A percentile compares a stretch with the other conserved stretches of the same genome.
phyloP scores from a whole-genome alignment of 2,329 filamentous ascomycete genomes.

The Fusarium sp. region DNA sequence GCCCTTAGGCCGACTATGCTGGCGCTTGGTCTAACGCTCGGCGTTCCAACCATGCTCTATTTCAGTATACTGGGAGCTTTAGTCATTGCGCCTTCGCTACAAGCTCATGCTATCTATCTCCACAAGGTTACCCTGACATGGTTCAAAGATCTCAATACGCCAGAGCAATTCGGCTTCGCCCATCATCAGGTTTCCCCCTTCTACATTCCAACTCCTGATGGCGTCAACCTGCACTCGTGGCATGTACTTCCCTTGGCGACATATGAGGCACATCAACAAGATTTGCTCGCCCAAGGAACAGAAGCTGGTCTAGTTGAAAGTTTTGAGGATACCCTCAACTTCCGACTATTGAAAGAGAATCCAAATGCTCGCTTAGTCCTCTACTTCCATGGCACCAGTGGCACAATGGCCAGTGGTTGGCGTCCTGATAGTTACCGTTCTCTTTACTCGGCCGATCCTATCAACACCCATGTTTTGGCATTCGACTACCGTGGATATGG shows the following conservation, averaged over 20 bases:
- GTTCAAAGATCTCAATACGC: slow-evolving; percentile 65
- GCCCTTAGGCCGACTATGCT: slow-evolving; percentile 25
- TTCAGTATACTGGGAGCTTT: slow-evolving; percentile 29
- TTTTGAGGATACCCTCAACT: slow-evolving; percentile 48
- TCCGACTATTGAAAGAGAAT: slow-evolving; percentile 59
- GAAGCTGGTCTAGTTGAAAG: slow-evolving; percentile 7
- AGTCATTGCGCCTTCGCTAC: slow-evolving; percentile 31
- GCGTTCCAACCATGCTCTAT: slow-evolving; percentile 30
- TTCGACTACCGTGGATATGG: slow-evolving; percentile 74
- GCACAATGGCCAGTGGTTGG: slow-evolving; percentile 67
- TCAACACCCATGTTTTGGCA: slow-evolving; percentile 66
- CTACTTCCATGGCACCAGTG: slow-evolving; percentile 67
- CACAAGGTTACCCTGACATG: slow-evolving; percentile 64
- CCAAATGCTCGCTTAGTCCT: slow-evolving; percentile 58
- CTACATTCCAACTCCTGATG: slow-evolving; percentile 71
- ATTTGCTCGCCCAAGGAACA: slow-evolving; percentile 46
- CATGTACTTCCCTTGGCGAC: slow-evolving; percentile 73
- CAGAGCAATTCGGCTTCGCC: slow-evolving; percentile 76
- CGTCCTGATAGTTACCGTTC: slow-evolving; percentile 67
- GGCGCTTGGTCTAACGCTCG: slow-evolving; percentile 30
- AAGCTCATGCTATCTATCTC: slow-evolving; percentile 58
- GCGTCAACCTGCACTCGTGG: slow-evolving; percentile 76
- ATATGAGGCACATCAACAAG: slow-evolving; percentile 58
- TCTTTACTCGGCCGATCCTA: slow-evolving; percentile 61
- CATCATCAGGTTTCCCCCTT: slow-evolving; percentile 79